These are phyloP conservation scores for Alopecurus myosuroides DNA, from an alignment of 176 grass and related monocot genomes.

Conservation along the genomic window DNA sequence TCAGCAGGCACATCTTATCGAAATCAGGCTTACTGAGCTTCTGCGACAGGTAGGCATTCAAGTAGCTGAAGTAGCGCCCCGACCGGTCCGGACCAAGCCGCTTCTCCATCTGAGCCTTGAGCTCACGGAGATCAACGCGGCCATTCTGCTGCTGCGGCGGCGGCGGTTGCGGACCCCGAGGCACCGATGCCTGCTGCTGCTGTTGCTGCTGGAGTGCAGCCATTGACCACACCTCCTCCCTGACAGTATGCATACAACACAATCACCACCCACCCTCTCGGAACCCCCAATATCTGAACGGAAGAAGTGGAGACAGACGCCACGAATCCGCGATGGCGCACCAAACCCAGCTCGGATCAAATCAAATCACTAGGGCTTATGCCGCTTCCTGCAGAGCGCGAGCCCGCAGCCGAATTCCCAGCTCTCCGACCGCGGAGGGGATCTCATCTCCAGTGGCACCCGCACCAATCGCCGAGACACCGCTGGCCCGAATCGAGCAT, in stretches of 20 bases:
- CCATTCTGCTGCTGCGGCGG: constrained; percentile 37
- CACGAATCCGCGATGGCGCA: constrained; percentile 10
- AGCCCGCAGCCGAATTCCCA: constrained; percentile 45
- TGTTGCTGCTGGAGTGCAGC: constrained; percentile 27
- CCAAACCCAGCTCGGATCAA: constrained; percentile 36
- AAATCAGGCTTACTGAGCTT: constrained; percentile 81
- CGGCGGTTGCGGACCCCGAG: background rate
- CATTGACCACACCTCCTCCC: constrained; percentile 45
- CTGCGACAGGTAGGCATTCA: constrained; percentile 62
- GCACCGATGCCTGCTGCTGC: background rate
- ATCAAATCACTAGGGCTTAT: constrained; percentile 59
- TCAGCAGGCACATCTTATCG: constrained; percentile 49
- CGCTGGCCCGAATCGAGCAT: constrained; percentile 31
- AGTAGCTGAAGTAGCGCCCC: constrained; percentile 52
- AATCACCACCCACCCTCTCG: constrained; percentile 14
- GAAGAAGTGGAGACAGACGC: background rate
- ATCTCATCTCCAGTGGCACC: constrained; percentile 62
- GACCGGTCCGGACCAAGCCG: constrained; percentile 46
- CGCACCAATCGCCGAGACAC: constrained; percentile 28
- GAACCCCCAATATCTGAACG: constrained; percentile 12
- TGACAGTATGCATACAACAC: constrained; percentile 34
- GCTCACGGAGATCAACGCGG: constrained; percentile 55
- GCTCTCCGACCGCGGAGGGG: constrained; percentile 45
- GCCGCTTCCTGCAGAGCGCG: constrained; percentile 62
- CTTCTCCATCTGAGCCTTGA: constrained; percentile 69